A percentile compares a stretch with the other conserved stretches of the same genome.
Conservation (phyloP, 306 rosid species). For the Sesbania bispinosa region DNA sequence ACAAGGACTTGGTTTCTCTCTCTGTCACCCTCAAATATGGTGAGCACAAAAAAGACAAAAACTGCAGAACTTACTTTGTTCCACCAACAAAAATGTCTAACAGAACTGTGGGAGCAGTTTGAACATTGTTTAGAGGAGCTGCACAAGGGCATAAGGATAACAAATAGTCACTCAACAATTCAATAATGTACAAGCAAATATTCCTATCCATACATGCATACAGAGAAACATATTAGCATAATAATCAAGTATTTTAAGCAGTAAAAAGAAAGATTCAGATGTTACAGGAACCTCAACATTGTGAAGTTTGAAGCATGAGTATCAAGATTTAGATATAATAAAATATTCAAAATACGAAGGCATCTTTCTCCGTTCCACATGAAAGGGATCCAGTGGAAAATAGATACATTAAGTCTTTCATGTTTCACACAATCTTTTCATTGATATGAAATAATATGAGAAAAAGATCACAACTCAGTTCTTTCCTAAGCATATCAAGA, state of each 20-base stretch:
- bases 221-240: not conserved
- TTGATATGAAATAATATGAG: not conserved
- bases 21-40: not conserved
- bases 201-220: not conserved
- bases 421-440: not conserved
- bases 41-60: constrained; percentile 13
- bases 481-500: not conserved
- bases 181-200: not conserved
- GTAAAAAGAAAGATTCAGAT: not conserved
- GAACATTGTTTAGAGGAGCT: constrained; percentile 61
- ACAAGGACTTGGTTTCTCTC: constrained; percentile 1
- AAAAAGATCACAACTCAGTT: not conserved
- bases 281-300: constrained; percentile 1
- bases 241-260: not conserved
- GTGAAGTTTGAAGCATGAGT: not conserved
- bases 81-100: constrained; percentile 98
- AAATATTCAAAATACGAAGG: constrained; percentile 3
- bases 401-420: not conserved
- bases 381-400: not conserved
- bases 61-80: constrained; percentile 66
- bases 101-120: constrained; percentile 66
- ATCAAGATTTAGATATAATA: not conserved
- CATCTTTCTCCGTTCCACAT: not conserved
- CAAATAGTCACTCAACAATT: constrained; percentile 7
- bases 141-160: constrained; percentile 30